Evolutionary conservation across 2,329 filamentous ascomycete genomes (phyloP).

Genomic region (Sporothrix sp.): DNA sequence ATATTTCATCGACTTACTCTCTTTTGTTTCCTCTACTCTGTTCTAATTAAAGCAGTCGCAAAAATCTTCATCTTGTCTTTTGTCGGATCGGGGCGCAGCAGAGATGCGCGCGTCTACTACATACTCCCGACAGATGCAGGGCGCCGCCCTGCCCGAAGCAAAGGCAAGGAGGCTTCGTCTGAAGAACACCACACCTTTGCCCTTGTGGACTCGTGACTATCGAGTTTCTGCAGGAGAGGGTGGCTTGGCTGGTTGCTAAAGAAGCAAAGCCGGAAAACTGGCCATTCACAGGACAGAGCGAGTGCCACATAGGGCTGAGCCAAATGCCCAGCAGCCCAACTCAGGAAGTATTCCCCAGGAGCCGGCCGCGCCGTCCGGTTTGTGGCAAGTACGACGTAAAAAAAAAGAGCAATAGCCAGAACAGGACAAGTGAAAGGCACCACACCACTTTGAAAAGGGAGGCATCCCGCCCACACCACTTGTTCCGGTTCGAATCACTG

Average conservation of each 20-base stretch:
- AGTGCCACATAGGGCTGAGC: constrained; percentile 17
- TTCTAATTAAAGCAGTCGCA: constrained; percentile 12
- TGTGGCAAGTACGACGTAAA: neutral
- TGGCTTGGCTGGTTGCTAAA: constrained; percentile 7
- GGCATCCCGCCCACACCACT: constrained; percentile 6
- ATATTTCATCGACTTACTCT: no score
- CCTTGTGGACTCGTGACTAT: neutral
- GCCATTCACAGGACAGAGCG: neutral
- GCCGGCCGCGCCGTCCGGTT: neutral
- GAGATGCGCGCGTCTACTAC: neutral
- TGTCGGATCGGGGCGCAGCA: constrained; percentile 12
- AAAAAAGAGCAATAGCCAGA: neutral
- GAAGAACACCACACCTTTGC: neutral
- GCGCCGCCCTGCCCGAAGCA: no score
- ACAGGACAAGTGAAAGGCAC: neutral
- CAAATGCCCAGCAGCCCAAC: neutral
- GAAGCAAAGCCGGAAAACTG: neutral
- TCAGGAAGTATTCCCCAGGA: neutral
- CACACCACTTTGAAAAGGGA: no score
- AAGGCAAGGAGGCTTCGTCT: neutral
- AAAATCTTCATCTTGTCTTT: constrained; percentile 6
- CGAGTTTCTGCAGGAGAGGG: neutral
- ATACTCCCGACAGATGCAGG: neutral
- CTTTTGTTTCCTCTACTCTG: neutral
- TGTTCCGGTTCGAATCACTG: neutral